phyloP scores from a whole-genome alignment of 208 protist species.

The Phytomonas serpens region DNA sequence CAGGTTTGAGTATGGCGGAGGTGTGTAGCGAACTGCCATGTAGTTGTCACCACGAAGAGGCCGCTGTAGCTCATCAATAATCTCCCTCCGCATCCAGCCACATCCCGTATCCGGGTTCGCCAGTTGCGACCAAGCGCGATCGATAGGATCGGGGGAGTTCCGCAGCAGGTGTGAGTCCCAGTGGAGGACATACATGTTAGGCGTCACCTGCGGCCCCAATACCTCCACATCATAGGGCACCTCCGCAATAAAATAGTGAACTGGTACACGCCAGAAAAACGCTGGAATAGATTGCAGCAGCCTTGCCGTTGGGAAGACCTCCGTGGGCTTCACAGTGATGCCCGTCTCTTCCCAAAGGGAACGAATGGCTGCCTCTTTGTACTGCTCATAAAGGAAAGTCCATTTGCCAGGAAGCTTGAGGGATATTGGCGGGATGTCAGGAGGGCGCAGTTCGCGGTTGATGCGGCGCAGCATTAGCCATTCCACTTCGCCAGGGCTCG shows the following conservation, averaged over 20 bases:
- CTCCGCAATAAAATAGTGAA: conserved; percentile 85
- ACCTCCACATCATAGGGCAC: conserved; percentile 75
- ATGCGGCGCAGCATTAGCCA: conserved; percentile 87
- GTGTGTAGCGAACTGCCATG: conserved; percentile 82
- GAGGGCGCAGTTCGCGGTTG: conserved; percentile 80
- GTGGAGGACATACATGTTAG: conserved; percentile 70
- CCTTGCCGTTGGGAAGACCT: conserved; percentile 59
- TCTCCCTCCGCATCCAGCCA: conserved; percentile 66
- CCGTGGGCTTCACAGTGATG: conserved; percentile 56
- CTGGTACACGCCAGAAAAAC: conserved; percentile 86
- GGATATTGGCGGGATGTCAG: conserved; percentile 86
- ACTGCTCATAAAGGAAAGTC: conserved; percentile 81
- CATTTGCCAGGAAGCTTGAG: conserved; percentile 89
- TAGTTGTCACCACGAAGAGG: conserved; percentile 76
- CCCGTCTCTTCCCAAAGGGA: conserved; percentile 89
- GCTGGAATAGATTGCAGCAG: conserved; percentile 43
- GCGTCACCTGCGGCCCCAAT: conserved; percentile 64
- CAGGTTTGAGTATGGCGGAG: conserved; percentile 69
- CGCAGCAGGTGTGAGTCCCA: conserved; percentile 75
- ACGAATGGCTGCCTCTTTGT: conserved; percentile 83
- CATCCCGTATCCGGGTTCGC: conserved; percentile 79
- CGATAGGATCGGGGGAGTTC: conserved; percentile 84
- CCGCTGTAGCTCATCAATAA: conserved; percentile 83
- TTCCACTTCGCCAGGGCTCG: conserved; percentile 35
- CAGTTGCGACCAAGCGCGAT: conserved; percentile 74